Evolutionary conservation across 441 rosid genomes (phyloP), one percentile per base, ranked within the genome.

Genomic region (Erodium texanum): DNA sequence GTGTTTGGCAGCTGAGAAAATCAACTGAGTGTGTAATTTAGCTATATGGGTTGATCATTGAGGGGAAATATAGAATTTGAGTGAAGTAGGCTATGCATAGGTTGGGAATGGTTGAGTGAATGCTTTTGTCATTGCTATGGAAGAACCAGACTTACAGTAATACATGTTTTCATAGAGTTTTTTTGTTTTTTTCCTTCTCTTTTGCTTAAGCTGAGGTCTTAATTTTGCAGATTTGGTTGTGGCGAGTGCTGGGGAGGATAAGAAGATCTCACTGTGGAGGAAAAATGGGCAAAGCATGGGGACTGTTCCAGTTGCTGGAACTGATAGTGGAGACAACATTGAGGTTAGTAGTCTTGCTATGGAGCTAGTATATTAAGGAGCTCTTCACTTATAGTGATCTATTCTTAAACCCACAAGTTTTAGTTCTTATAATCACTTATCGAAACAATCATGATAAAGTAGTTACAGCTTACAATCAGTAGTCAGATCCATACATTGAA

Each of bases 171-270:
- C 36, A 32, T 32, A 32, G 5, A 32, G 36, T 32, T 32, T n/a
- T n/a, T n/a, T n/a, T n/a, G n/a, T 32, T 32, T 3, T 7, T 0
- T n/a, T n/a, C n/a, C n/a, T 45, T 45, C 4, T 45, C 15, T 45
- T 5, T 10, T 7, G 7, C 48, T 48, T 50, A 22, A 45, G 62
- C 9, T 50, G 38, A 29, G 23, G 23, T 52, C 23, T 54, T 23
- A 54, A 7, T 66, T 66, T 48, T 79, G 78, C 81, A 94, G 97
- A 89, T 88, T 84, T 94, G 72, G 97, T 92, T 38, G 84, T 91
- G 73, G 99, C 96, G 16, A 92, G 97, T 83, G 87, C 94, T 1
- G 97, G 99, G 68, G 99, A 92, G 38, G 99, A 92, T 70, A 88
- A 88, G 88, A 89, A 81, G 85, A 92, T 94, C 70, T 89, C 99